phyloP scores from a whole-genome alignment of 2,329 filamentous ascomycete genomes.

The Penicillium aurantiogriseum region DNA sequence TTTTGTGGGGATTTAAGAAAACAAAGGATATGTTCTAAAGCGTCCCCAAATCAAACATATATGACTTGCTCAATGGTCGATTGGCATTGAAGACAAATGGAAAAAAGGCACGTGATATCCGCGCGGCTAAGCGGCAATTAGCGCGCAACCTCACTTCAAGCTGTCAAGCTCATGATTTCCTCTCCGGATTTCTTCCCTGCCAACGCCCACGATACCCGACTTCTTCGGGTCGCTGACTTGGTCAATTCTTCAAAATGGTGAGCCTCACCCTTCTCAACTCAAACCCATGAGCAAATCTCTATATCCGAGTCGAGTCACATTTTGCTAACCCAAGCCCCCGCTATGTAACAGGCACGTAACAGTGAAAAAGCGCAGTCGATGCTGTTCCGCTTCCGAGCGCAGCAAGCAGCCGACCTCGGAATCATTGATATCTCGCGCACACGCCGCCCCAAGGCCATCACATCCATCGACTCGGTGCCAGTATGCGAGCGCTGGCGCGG shows the following conservation, averaged over 20 bases:
- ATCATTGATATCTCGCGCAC: slow-evolving; percentile 92
- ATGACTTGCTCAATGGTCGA: slow-evolving; percentile 1
- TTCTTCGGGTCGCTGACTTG: slow-evolving; percentile 15
- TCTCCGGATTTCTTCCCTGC: slow-evolving; percentile 21
- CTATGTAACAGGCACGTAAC: slow-evolving; percentile 72
- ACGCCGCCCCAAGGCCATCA: slow-evolving; percentile 87
- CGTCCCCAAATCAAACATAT: slow-evolving; percentile 3
- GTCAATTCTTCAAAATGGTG: slow-evolving; percentile 32
- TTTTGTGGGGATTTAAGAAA: too few species aligned
- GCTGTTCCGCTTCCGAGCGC: slow-evolving; percentile 99
- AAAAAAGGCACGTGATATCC: slow-evolving; percentile 16
- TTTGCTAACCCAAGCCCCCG: slow-evolving; percentile 23
- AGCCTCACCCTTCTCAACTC: slow-evolving; percentile 1
- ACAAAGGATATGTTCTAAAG: neutral
- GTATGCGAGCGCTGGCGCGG: slow-evolving; percentile 97
- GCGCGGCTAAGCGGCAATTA: slow-evolving; percentile 27
- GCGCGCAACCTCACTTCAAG: slow-evolving; percentile 30
- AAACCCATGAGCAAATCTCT: neutral
- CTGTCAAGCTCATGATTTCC: slow-evolving; percentile 25
- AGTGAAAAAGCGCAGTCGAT: slow-evolving; percentile 99
- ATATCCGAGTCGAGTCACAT: neutral
- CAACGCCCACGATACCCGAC: slow-evolving; percentile 15
- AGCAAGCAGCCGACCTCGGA: slow-evolving; percentile 91
- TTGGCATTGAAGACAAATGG: neutral
- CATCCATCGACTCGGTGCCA: slow-evolving; percentile 77